Percentiles rank a stretch among this genome's conserved stretches.
These are phyloP conservation scores for Stagonosporopsis cucurbitacearum DNA, from an alignment of 2,329 filamentous ascomycete genomes.

Conservation along the genomic window DNA sequence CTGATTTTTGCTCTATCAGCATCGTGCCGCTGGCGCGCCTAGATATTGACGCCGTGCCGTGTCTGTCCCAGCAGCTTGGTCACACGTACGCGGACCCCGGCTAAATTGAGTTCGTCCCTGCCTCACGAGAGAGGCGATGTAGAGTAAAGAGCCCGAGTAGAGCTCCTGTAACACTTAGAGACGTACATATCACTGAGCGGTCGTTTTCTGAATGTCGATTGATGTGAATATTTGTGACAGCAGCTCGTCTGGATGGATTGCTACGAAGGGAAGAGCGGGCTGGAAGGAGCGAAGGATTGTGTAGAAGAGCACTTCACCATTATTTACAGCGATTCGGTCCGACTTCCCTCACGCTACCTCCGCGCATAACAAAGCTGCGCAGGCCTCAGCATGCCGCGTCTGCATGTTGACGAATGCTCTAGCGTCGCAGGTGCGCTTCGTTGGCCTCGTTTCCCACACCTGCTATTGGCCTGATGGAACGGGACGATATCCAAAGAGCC, in stretches of 20 bases:
- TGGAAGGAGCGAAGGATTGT: not conserved
- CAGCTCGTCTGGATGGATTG: not conserved
- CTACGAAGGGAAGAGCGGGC: not conserved
- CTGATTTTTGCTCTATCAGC: not conserved
- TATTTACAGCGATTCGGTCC: not conserved
- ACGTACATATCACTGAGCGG: too few species aligned
- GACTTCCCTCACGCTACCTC: not conserved
- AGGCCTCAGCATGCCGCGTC: not conserved
- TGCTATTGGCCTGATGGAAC: conserved; percentile 3
- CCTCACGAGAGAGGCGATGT: not conserved
- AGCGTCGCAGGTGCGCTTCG: not conserved
- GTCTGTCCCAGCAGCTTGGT: not conserved
- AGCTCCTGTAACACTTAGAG: not conserved
- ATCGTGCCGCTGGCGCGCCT: not conserved
- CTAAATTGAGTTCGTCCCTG: not conserved
- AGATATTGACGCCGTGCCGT: not conserved
- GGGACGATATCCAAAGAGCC: not conserved
- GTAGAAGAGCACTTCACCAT: conserved; percentile 3
- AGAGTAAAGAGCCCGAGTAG: not conserved
- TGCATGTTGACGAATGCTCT: not conserved
- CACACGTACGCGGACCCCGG: not conserved
- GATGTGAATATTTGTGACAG: too few species aligned
- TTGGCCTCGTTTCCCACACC: not conserved
- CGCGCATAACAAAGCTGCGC: conserved; percentile 1
- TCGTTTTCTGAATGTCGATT: too few species aligned